Evolutionary conservation across 148 eudicot genomes (phyloP), one percentile per base, ranked within the genome.

Genomic region (Camellia lanceoleosa): DNA sequence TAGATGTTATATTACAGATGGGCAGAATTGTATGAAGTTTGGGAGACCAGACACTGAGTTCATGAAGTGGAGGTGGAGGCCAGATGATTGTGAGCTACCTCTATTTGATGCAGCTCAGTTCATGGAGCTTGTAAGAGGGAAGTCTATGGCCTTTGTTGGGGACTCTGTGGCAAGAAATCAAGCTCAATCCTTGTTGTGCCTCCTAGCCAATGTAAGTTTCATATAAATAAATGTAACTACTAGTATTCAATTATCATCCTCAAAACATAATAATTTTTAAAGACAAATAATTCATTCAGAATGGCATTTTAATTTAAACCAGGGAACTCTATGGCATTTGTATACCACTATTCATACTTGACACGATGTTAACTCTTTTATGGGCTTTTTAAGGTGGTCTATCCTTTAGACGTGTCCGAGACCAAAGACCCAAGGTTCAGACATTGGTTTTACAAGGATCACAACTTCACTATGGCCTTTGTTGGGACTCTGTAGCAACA

Each of bases 81-180:
- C 87, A 12, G 49, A 76, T 19, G 74, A 74, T 59, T 84, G 89
- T 71, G 83, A 86, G 59, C 73, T 88, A 4, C 52, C 85, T 10
- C 30, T 71, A 38, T 86, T 88, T 20, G 86, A 86, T 64, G 78
- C 80, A 9, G 42, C 3, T 67, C 54, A 80, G 62, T 86, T 86
- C 51, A 72, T 86, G 10, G 16, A 68, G n/a, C 63, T 84, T 42
- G 70, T 84, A 54, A 65, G 52, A 15, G 79, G 86, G 5, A 86
- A 86, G 68, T 82, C 49, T 13, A 82, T 84, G 51, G 89, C 86
- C 54, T 86, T 88, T 47, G 80, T 86, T 69, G 89, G 89, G 23
- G 91, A 88, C 56, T 88, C 91, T 0, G 77, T 88, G 7, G 87
- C 89, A 20, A 62, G 89, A 15, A 88, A 88, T 73, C 91, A 88